Evolutionary conservation across 148 eudicot genomes (phyloP).

Genomic region (Beta vulgaris): DNA sequence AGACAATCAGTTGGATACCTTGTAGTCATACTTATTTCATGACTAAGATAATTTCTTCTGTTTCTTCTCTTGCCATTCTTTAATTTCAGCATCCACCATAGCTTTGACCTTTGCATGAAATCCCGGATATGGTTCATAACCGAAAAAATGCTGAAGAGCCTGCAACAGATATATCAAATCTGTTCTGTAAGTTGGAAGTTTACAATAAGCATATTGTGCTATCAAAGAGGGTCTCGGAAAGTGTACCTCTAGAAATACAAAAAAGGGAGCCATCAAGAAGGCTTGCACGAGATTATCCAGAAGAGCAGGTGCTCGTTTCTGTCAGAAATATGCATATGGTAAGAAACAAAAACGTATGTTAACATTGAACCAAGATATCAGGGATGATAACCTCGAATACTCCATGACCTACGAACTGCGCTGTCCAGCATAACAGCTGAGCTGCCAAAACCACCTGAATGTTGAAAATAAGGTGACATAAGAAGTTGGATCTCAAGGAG

Average conservation of each 20-base stretch:
- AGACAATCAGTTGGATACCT: not conserved
- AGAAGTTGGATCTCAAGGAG: not conserved
- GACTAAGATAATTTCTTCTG: conserved; percentile 54
- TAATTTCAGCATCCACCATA: conserved; percentile 54
- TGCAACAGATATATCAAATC: conserved; percentile 22
- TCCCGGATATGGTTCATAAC: conserved; percentile 92
- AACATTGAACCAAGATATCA: not conserved
- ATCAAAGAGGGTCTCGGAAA: not conserved
- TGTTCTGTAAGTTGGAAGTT: not conserved
- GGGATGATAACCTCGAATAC: conserved; percentile 69
- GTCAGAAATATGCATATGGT: conserved; percentile 13
- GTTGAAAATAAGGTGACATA: not conserved
- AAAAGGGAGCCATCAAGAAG: conserved; percentile 83
- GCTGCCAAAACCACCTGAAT: conserved; percentile 73
- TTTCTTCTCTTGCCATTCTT: conserved; percentile 67
- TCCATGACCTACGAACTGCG: conserved; percentile 90
- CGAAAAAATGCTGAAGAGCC: conserved; percentile 55
- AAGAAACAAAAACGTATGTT: not conserved
- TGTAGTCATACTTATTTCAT: not conserved
- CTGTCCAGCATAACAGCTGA: conserved; percentile 78
- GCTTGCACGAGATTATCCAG: conserved; percentile 77
- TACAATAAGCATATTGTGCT: not conserved
- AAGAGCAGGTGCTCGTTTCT: conserved; percentile 89
- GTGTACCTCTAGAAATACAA: conserved; percentile 82
- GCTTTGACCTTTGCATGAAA: conserved; percentile 58